These are phyloP conservation scores for Pestalotiopsis sp. DNA, from an alignment of 2,329 filamentous ascomycete species.

Conservation along the genomic window DNA sequence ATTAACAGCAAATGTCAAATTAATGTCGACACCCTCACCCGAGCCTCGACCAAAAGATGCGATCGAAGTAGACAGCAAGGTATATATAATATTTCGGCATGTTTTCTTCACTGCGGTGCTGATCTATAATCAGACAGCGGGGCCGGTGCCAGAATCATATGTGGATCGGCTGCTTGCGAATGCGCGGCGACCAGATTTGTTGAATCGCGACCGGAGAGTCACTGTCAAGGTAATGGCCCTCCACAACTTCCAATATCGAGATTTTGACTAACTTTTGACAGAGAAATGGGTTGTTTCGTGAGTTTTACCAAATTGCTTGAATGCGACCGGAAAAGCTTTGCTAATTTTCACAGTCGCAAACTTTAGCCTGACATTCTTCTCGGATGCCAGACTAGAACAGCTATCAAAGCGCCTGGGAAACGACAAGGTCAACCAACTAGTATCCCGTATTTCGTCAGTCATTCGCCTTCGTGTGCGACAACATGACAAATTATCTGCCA, in stretches of 20 bases:
- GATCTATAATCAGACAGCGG: slow-evolving; percentile 11
- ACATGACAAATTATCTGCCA: slow-evolving; percentile 7
- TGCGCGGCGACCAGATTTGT: slow-evolving; percentile 15
- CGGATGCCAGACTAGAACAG: slow-evolving; percentile 30
- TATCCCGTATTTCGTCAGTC: slow-evolving; percentile 26
- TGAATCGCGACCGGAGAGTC: slow-evolving; percentile 17
- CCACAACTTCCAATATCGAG: neutral
- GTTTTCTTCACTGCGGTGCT: too few relatives aligned
- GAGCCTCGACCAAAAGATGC: neutral
- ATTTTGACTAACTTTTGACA: slow-evolving; percentile 9
- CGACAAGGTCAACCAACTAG: slow-evolving; percentile 29
- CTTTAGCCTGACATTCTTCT: slow-evolving; percentile 30
- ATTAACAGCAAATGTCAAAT: slow-evolving; percentile 12
- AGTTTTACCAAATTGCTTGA: neutral
- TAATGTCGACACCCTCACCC: neutral
- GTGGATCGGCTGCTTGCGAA: slow-evolving; percentile 27
- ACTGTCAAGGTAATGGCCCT: slow-evolving; percentile 25
- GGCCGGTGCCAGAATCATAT: slow-evolving; percentile 24
- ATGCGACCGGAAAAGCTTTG: neutral
- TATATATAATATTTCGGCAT: neutral
- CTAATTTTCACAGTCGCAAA: slow-evolving; percentile 21
- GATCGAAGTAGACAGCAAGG: neutral
- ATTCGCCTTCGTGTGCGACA: slow-evolving; percentile 14
- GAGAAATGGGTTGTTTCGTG: slow-evolving; percentile 13
- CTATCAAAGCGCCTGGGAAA: slow-evolving; percentile 29